phyloP scores from a whole-genome alignment of 2,329 filamentous ascomycete species.

The Albifimbria verrucaria region DNA sequence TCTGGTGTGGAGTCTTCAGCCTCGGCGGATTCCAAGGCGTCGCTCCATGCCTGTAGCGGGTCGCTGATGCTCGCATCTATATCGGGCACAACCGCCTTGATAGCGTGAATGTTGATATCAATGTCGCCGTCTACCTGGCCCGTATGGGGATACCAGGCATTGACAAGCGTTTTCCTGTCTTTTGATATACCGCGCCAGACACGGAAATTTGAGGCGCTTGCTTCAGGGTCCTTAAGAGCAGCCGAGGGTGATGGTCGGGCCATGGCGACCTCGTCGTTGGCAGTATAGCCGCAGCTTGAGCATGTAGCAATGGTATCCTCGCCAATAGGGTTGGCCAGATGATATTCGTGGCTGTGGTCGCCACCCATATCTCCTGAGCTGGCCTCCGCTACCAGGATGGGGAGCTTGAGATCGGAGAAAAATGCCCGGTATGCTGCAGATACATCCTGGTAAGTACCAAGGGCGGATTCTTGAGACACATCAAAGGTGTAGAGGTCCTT shows the following conservation, averaged over 20 bases:
- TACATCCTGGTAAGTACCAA: constrained; percentile 77
- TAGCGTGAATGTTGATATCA: constrained; percentile 49
- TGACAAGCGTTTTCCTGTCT: constrained; percentile 65
- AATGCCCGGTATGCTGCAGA: constrained; percentile 70
- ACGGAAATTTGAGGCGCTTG: constrained; percentile 17
- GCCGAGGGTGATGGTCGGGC: constrained; percentile 15
- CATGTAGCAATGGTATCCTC: constrained; percentile 86
- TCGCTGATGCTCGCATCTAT: constrained; percentile 70
- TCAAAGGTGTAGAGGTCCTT: constrained; percentile 99
- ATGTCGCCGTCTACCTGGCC: constrained; percentile 19
- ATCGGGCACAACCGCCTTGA: constrained; percentile 64
- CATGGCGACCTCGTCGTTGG: constrained; percentile 81
- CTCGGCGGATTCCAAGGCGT: constrained; percentile 23
- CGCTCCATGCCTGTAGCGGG: constrained; percentile 49
- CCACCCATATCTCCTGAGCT: constrained; percentile 97
- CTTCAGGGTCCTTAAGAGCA: not conserved
- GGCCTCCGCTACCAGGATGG: constrained; percentile 80
- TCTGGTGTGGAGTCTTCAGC: constrained; percentile 1
- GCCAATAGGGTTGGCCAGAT: constrained; percentile 73
- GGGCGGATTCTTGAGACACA: constrained; percentile 59
- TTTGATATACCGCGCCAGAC: constrained; percentile 64
- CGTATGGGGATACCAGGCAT: constrained; percentile 60
- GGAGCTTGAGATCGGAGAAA: constrained; percentile 79
- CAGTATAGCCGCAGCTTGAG: constrained; percentile 67
- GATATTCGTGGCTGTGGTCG: constrained; percentile 90